phyloP scores from a whole-genome alignment of 208 protist species.

The Acanthamoeba royreba region DNA sequence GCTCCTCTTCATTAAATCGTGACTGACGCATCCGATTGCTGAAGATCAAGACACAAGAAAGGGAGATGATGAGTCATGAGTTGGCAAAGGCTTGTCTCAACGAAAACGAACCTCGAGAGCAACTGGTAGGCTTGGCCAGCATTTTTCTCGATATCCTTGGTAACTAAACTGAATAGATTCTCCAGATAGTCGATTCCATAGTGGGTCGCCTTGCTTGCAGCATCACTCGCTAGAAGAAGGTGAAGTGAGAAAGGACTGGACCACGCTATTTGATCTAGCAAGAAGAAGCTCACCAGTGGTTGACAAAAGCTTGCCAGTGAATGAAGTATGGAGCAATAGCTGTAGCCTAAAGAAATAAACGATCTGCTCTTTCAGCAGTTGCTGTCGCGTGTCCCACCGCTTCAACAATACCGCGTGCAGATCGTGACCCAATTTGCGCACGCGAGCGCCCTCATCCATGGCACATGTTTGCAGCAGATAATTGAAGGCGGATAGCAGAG shows the following conservation, averaged over 20 bases:
- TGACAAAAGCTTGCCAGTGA: neutral
- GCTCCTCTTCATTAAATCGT: neutral
- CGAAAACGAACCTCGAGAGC: neutral
- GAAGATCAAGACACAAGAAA: neutral
- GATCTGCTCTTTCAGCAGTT: neutral
- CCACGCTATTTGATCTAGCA: neutral
- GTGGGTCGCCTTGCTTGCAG: too few species aligned
- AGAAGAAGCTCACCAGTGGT: neutral
- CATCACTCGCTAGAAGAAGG: too few species aligned
- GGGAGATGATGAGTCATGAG: too few species aligned
- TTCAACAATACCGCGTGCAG: neutral
- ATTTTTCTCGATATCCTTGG: neutral
- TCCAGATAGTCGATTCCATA: neutral
- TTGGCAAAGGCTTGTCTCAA: neutral
- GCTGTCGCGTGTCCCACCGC: neutral
- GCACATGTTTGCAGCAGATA: neutral
- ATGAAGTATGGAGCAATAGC: neutral
- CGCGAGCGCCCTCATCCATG: neutral
- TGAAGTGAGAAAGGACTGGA: too few species aligned
- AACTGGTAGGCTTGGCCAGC: neutral
- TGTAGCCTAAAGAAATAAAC: conserved; percentile 1
- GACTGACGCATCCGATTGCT: neutral
- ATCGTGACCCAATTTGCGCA: neutral
- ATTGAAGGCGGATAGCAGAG: neutral
- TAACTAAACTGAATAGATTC: neutral